Evolutionary conservation across 2,329 filamentous ascomycete species (phyloP), one percentile per base, ranked within the genome.

Genomic region (Pseudocercospora cruenta): DNA sequence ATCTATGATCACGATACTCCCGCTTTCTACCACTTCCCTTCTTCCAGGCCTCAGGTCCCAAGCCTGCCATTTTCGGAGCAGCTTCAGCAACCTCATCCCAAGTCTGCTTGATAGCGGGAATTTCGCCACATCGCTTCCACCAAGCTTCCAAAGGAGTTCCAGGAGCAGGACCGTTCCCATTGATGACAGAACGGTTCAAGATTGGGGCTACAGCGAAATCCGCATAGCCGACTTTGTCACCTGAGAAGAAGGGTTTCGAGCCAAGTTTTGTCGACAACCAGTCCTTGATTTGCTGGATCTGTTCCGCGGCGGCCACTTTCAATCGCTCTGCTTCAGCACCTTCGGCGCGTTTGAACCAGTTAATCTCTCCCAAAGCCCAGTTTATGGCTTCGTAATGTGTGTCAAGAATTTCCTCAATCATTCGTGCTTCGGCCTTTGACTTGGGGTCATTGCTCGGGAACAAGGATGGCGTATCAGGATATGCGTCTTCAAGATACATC

Each of bases 321-420:
- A 78, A 63, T 6, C 70, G 66, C 31, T 73, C 70, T 1, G 69
- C 70, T 58, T 71, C 63, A 7, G 65, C 51, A 10, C 73, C 73
- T 9, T 65, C 65, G 9, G 73, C 73, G 0, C 73, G 65, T 21
- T 70, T 62, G 26, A 69, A 71, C 71, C 71, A 73, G 6, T 55
- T 66, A 10, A 75, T 63, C 53, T 75, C 73, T 3, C 69, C 70
- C 39, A 70, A 45, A 10, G 59, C 70, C 73, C 73, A 75, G 47
- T 75, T 75, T 16, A 74, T 71, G 1, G 75, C 76, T 58, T 78
- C 77, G 59, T 75, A 77, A 10, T 72, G 71, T 3, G 72, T 76
- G 59, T 75, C 73, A 33, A 70, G 73, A 1, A 77, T 60, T 39
- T 76, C 74, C 28, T 77, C 73, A 47, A 77, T 73, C 72, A 76